Base-by-base conservation (phyloP, 2,329 filamentous ascomycete genomes). In the Exophiala sideris region DNA sequence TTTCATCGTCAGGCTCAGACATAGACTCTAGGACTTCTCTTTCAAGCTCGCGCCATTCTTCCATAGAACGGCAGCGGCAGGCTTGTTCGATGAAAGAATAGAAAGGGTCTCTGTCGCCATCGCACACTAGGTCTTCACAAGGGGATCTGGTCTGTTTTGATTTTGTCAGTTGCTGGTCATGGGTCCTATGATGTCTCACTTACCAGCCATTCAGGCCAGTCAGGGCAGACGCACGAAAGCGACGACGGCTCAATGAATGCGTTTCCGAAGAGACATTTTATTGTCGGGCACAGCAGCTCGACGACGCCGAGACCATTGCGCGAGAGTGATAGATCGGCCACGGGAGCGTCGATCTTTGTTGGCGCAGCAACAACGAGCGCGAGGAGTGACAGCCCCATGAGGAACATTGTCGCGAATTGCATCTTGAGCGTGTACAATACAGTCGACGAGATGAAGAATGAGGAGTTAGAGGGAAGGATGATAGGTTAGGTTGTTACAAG, bases 81-180 rank as follows among this genome's bases (percentile, higher is more conserved):
- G 33, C 46, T 40, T 57, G 48, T 11, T 48, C 48, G 4, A 60
- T 18, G 16, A 55, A 42, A 9, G 54, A 57, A 41, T 52, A 60
- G 50, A 60, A 49, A 2, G 49, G 44, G 39, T 60, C 52, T 14
- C 32, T 36, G 32, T 40, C 45, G 38, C 29, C 16, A 11, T 24
- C 40, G 33, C 57, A 60, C 24, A 45, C 10, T 10, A 54, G 34
- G 12, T 32, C 29, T 14, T 16, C 34, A 18, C 54, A 60, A n/a
- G 57, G 51, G 40, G 38, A n/a, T 33, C 16, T 24, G 16, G 55
- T 48, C 57, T 59, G 32, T 32, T 24, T n/a, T 10, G 20, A 16
- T 32, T 12, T 12, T 24, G 21, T 44, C 21, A 44, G 41, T 44
- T n/a, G 21, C 18, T 44, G 21, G 18, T 44, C 41, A 44, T 29